Evolutionary conservation across 495 filamentous ascomycete genomes (phyloP).

Genomic region (Thozetella sp.): DNA sequence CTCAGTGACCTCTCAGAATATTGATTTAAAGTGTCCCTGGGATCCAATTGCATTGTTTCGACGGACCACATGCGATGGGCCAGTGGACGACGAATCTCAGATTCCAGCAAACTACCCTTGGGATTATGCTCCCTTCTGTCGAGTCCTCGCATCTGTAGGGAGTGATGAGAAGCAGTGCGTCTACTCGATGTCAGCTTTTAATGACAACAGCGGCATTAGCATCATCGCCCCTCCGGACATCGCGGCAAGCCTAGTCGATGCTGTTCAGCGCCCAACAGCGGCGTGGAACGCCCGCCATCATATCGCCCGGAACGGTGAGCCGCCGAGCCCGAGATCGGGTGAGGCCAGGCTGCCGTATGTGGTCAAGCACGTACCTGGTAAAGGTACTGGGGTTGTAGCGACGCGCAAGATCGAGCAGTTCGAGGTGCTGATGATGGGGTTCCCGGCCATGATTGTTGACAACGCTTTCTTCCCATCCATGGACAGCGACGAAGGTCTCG

Average conservation of each 20-base stretch:
- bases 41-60: not conserved
- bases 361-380: conserved; percentile 18
- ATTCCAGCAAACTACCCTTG: conserved; percentile 7
- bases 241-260: conserved; percentile 22
- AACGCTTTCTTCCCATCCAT: conserved; percentile 21
- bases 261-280: conserved; percentile 16
- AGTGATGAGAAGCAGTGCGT: conserved; percentile 24
- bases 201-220: conserved; percentile 19
- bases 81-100: conserved; percentile 5
- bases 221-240: conserved; percentile 24
- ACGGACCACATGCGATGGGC: not conserved
- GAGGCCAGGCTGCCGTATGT: conserved; percentile 18
- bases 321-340: conserved; percentile 3
- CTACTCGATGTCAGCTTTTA: conserved; percentile 27
- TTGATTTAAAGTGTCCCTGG: not conserved
- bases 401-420: conserved; percentile 24
- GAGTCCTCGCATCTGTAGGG: conserved; percentile 5
- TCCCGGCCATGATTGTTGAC: conserved; percentile 27
- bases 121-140: conserved; percentile 12
- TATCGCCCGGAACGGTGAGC: conserved; percentile 10
- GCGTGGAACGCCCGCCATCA: conserved; percentile 11
- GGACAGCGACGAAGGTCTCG: conserved; percentile 13
- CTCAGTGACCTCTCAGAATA: not conserved
- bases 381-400: conserved; percentile 30
- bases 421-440: conserved; percentile 25